These are phyloP conservation scores for Ceriops decandra DNA, from an alignment of 345 rosid species.

Conservation along the genomic window DNA sequence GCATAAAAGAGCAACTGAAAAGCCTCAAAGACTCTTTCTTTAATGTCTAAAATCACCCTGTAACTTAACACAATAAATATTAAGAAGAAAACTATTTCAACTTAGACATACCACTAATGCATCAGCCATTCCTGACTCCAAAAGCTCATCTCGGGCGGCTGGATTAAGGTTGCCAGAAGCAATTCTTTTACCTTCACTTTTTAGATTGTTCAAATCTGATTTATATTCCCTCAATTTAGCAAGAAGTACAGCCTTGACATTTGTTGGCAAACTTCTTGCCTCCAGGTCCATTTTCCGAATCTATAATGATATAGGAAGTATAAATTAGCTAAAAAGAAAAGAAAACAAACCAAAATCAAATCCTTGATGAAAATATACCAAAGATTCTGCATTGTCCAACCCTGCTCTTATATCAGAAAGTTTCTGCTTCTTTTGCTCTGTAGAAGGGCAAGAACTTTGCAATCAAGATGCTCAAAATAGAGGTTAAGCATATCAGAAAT, in stretches of 20 bases:
- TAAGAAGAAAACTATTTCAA: not conserved
- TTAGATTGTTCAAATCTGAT: conserved; percentile 34
- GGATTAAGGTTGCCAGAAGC: conserved; percentile 19
- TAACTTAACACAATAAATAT: not conserved
- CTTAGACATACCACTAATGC: conserved; percentile 19
- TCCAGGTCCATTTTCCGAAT: conserved; percentile 36
- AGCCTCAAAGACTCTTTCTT: too few relatives aligned
- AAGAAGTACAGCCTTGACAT: conserved; percentile 31
- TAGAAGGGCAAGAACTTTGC: not conserved
- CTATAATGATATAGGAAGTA: conserved; percentile 6
- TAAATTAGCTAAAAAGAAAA: not conserved
- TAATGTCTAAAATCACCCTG: not conserved
- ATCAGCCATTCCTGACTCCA: conserved; percentile 37
- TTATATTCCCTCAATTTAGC: conserved; percentile 36
- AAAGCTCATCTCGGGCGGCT: conserved; percentile 27
- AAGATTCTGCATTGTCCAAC: conserved; percentile 29
- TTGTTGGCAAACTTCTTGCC: conserved; percentile 34
- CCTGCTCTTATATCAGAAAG: conserved; percentile 26
- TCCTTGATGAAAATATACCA: conserved; percentile 11
- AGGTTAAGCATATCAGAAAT: not conserved
- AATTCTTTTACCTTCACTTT: conserved; percentile 26
- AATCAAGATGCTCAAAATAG: not conserved
- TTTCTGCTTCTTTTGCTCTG: conserved; percentile 36
- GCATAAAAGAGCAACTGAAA: too few relatives aligned
- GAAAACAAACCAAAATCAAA: not conserved